phyloP scores from a whole-genome alignment of 2,329 filamentous ascomycete species.

The Aspergillus latus region DNA sequence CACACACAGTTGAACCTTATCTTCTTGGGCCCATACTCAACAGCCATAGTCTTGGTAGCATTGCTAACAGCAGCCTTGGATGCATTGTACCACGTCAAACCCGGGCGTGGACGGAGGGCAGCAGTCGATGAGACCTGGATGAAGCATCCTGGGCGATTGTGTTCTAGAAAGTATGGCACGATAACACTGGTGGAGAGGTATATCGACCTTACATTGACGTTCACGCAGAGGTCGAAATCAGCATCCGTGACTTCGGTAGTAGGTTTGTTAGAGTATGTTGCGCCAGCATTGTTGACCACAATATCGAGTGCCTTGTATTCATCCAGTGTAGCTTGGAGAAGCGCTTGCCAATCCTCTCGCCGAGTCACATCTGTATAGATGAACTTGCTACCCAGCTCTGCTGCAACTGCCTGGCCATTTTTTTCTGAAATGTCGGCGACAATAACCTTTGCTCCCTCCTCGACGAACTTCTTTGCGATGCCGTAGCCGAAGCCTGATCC shows the following conservation, averaged over 20 bases:
- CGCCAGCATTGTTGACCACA: constrained; percentile 49
- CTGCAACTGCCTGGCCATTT: constrained; percentile 26
- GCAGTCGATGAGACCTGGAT: constrained; percentile 45
- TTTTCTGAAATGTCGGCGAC: constrained; percentile 36
- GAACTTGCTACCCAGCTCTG: constrained; percentile 24
- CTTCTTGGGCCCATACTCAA: constrained; percentile 25
- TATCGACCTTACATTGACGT: constrained; percentile 44
- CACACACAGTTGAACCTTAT: constrained; percentile 30
- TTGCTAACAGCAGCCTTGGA: constrained; percentile 43
- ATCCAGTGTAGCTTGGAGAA: constrained; percentile 25
- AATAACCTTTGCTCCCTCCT: constrained; percentile 40
- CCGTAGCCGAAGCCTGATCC: constrained; percentile 41
- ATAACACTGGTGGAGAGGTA: constrained; percentile 35
- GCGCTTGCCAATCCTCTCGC: constrained; percentile 28
- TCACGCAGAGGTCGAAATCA: constrained; percentile 42
- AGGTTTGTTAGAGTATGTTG: constrained; percentile 37
- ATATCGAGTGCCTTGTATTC: constrained; percentile 38
- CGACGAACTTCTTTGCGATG: constrained; percentile 36
- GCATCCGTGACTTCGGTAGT: constrained; percentile 40
- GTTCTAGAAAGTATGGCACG: constrained; percentile 37
- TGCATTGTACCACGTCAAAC: constrained; percentile 45
- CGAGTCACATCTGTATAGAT: constrained; percentile 28
- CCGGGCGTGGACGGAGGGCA: constrained; percentile 38
- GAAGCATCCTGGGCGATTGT: constrained; percentile 36
- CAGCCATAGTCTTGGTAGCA: constrained; percentile 28